Evolutionary conservation across 2,329 filamentous ascomycete species (phyloP).

Genomic region (Cordyceps cicadae): DNA sequence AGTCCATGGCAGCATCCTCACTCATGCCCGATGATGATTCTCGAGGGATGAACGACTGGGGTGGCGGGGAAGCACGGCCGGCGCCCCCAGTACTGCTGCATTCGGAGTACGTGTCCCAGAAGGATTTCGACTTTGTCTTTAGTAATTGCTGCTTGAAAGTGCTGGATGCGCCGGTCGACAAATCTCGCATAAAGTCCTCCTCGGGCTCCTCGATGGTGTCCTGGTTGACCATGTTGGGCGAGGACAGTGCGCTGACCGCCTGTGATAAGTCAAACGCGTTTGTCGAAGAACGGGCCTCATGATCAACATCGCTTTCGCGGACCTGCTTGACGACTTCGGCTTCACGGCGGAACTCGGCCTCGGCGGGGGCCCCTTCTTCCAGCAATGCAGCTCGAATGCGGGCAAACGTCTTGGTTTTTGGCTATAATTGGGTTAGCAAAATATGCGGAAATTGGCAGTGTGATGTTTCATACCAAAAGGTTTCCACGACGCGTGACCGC

Average conservation of each 20-base stretch:
- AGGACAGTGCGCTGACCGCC: conserved; percentile 54
- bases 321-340: conserved; percentile 94
- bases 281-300: conserved; percentile 37
- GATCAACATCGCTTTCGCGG: conserved; percentile 72
- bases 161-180: conserved; percentile 41
- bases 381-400: conserved; percentile 82
- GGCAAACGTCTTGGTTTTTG: conserved; percentile 93
- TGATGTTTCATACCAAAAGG: conserved; percentile 57
- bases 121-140: conserved; percentile 59
- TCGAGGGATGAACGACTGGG: conserved; percentile 52
- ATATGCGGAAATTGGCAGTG: background rate
- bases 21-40: conserved; percentile 53
- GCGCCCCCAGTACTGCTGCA: conserved; percentile 45
- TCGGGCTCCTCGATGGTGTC: conserved; percentile 64
- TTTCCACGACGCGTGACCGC: conserved; percentile 83
- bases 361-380: conserved; percentile 80
- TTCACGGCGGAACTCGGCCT: conserved; percentile 82
- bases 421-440: conserved; percentile 40
- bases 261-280: conserved; percentile 38
- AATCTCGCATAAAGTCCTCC: conserved; percentile 58
- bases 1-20: conserved; percentile 68
- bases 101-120: conserved; percentile 72
- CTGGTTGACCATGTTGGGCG: conserved; percentile 57
- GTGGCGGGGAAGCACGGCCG: conserved; percentile 53
- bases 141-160: conserved; percentile 69